These are phyloP conservation scores for Tinospora cordifolia DNA, from an alignment of 164 flowering plant species.

Conservation along the genomic window DNA sequence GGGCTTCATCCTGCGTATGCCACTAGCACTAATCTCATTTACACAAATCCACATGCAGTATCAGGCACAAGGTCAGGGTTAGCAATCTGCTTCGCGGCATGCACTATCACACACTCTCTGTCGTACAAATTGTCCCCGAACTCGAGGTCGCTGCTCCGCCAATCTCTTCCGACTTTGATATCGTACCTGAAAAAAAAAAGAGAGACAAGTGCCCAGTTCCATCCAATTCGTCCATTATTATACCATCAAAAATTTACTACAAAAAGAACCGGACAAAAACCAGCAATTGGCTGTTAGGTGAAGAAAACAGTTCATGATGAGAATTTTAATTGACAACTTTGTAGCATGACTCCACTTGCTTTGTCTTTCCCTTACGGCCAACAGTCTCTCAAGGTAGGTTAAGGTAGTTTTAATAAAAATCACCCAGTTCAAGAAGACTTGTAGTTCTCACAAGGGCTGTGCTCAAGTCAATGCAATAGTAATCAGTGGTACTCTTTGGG, in stretches of 20 bases:
- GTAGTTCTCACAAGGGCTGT: too few relatives aligned
- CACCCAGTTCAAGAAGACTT: too few relatives aligned
- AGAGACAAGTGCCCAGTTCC: constrained; percentile 1
- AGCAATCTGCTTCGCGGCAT: constrained; percentile 21
- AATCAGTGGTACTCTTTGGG: background rate
- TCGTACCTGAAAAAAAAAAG: constrained; percentile 43
- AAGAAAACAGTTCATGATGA: too few relatives aligned
- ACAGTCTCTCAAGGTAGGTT: too few relatives aligned
- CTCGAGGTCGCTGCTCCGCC: constrained; percentile 75
- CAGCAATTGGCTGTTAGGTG: background rate
- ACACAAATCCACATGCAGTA: constrained; percentile 13
- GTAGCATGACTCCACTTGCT: too few relatives aligned
- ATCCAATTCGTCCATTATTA: constrained; percentile 8
- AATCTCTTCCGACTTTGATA: constrained; percentile 70
- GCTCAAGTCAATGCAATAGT: too few relatives aligned
- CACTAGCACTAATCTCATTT: constrained; percentile 25
- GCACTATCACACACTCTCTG: constrained; percentile 27
- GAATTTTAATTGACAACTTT: background rate
- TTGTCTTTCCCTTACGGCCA: too few relatives aligned
- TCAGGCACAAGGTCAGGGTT: constrained; percentile 7
- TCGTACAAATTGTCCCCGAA: constrained; percentile 75
- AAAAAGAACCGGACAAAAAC: background rate
- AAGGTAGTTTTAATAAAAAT: too few relatives aligned
- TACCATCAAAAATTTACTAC: background rate
- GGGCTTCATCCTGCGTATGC: constrained; percentile 6